Conservation (phyloP, 495 filamentous ascomycete genomes). For the Penicillium steckii region DNA sequence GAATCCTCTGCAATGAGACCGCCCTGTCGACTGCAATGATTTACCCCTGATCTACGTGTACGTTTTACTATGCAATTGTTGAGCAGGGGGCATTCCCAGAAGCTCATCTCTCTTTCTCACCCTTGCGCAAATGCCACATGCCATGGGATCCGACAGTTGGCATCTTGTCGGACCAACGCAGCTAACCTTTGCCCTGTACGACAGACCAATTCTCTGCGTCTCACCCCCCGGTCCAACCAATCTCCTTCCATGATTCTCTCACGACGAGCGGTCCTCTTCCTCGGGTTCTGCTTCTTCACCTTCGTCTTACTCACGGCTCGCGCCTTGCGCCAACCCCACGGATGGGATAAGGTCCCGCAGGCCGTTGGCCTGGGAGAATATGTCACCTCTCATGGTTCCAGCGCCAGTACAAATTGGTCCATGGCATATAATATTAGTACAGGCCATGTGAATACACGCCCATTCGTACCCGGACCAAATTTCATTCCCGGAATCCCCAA, state of each 20-base stretch:
- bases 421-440: slow-evolving; percentile 25
- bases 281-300: slow-evolving; percentile 38
- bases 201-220: slow-evolving; percentile 19
- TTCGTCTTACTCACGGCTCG: slow-evolving; percentile 31
- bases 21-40: slow-evolving; percentile 2
- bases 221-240: slow-evolving; percentile 6
- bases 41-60: slow-evolving; percentile 1
- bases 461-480: slow-evolving; percentile 33
- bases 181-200: slow-evolving; percentile 14
- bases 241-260: slow-evolving; percentile 35
- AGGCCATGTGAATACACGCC: slow-evolving; percentile 15
- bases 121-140: not conserved
- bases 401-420: slow-evolving; percentile 7
- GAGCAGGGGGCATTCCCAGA: not conserved
- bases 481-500: slow-evolving; percentile 43
- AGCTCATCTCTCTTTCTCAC: not conserved
- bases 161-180: not conserved
- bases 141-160: not conserved
- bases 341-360: slow-evolving; percentile 37
- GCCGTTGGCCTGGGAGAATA: slow-evolving; percentile 38
- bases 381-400: slow-evolving; percentile 12
- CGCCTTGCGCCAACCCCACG: slow-evolving; percentile 27
- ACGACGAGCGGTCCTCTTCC: slow-evolving; percentile 35
- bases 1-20: not conserved
- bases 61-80: not conserved